Evolutionary conservation across 1,284 basidiomycete genomes (phyloP).

Genomic region (Grifola frondosa): DNA sequence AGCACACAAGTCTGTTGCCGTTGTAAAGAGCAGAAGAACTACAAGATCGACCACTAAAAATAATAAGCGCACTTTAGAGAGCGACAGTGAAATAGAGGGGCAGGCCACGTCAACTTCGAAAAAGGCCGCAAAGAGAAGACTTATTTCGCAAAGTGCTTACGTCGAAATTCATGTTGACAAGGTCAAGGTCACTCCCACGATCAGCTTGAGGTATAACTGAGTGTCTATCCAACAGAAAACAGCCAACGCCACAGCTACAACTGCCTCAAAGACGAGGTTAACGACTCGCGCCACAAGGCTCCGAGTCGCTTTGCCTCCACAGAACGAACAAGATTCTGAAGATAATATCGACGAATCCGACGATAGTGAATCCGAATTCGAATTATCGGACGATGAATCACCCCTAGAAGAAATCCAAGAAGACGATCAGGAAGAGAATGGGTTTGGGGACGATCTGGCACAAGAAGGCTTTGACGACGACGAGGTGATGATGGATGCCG

Average conservation of each 20-base stretch:
- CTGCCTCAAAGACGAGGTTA: constrained; percentile 24
- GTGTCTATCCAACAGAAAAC: constrained; percentile 1
- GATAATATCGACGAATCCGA: constrained; percentile 49
- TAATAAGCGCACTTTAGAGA: constrained; percentile 34
- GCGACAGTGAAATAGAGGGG: constrained; percentile 26
- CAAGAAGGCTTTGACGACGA: constrained; percentile 48
- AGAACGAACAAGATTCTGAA: constrained; percentile 41
- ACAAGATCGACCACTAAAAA: constrained; percentile 7
- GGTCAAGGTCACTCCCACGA: constrained; percentile 35
- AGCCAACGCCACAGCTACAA: no score
- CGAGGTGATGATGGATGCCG: constrained; percentile 54
- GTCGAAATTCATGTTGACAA: constrained; percentile 41
- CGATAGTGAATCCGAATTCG: constrained; percentile 60
- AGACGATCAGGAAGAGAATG: constrained; percentile 18
- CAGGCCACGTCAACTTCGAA: constrained; percentile 6
- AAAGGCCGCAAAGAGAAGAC: constrained; percentile 44
- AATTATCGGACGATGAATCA: constrained; percentile 40
- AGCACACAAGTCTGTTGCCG: constrained; percentile 4
- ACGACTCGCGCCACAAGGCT: no score
- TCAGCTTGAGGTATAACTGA: no score
- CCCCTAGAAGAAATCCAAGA: constrained; percentile 22
- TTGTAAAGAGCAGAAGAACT: constrained; percentile 18
- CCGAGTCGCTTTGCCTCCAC: no score
- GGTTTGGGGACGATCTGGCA: constrained; percentile 14
- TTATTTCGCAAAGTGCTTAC: constrained; percentile 39